Evolutionary conservation across 371 early-diverging fungal genomes (phyloP).

Genomic region (Mortierella sp.): DNA sequence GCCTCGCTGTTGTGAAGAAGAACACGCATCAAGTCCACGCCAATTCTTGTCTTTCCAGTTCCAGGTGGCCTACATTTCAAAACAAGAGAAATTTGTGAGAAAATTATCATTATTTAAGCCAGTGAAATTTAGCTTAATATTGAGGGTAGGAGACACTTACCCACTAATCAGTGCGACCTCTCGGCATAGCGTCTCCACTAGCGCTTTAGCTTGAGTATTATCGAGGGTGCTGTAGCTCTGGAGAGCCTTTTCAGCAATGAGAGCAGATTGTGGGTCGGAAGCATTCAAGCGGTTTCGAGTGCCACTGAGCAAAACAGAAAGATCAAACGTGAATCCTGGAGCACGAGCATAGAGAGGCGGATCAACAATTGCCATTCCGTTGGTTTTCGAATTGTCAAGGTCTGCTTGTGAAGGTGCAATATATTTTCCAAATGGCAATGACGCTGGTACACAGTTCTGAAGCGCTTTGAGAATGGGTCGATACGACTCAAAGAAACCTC

Average conservation of each 20-base stretch:
- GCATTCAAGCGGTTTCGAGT: constrained; percentile 22
- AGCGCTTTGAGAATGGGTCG: constrained; percentile 60
- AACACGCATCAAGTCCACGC: constrained; percentile 60
- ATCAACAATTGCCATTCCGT: constrained; percentile 9
- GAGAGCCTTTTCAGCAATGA: constrained; percentile 5
- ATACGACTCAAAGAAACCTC: constrained; percentile 61
- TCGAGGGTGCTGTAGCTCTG: constrained; percentile 38
- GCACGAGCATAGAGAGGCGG: constrained; percentile 56
- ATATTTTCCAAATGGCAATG: constrained; percentile 57
- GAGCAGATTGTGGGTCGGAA: constrained; percentile 5
- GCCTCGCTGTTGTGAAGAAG: constrained; percentile 50
- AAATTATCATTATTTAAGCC: not conserved
- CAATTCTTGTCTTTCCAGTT: constrained; percentile 67
- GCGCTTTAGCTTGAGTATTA: constrained; percentile 52
- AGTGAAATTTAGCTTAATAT: no score
- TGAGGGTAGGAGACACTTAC: no score
- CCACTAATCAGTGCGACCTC: constrained; percentile 61
- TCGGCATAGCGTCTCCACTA: constrained; percentile 56
- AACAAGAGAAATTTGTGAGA: not conserved
- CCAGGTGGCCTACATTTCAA: constrained; percentile 63
- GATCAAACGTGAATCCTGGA: constrained; percentile 53
- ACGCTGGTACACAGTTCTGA: constrained; percentile 43
- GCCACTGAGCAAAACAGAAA: constrained; percentile 33
- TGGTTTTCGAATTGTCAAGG: not conserved
- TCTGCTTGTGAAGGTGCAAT: constrained; percentile 50